Base-by-base conservation (phyloP, 768 basidiomycete species). In the Mycena alexandri region DNA sequence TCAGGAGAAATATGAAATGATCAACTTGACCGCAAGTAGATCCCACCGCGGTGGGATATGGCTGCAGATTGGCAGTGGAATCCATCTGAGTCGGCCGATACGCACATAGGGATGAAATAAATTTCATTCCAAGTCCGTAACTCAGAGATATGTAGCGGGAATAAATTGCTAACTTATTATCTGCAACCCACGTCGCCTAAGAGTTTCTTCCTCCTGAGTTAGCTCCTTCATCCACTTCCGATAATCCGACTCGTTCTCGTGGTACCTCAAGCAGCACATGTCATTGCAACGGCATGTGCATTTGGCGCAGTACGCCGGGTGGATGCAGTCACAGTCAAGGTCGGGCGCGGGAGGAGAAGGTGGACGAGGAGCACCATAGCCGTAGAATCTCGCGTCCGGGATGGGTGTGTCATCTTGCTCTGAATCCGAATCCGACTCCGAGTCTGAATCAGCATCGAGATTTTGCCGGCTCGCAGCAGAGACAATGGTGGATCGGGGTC, bases 191-290 rank as follows among this genome's bases (percentile, higher is more conserved):
- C 17, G 24, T 2, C 43, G 43, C 17, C n/a, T 33, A 1, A 58
- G 13, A 1, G n/a, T 5, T 24, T 58, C 36, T n/a, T 58, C 56
- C 56, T 58, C 56, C 10, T 1, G n/a, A 1, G 43, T 46, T 9
- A 58, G 19, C 11, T 58, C 56, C 29, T 58, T 58, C 56, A 58
- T 46, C 56, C 56, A 58, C 11, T 44, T 46, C 4, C 56, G 24
- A 21, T 58, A n/a, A 5, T 46, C 43, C 5, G 56, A 46, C 44
- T 58, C 56, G 19, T 34, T 24, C 43, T 58, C 43, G 25, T 58
- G 56, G 56, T 46, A 29, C 1, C 33, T 19, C 25, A 58, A 24
- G 21, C 56, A 58, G 21, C 43, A 58, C 43, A 46, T 58, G 14
- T 58, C 13, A 19, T 58, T 41, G 17, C 54, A 55, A 4, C 54